These are phyloP conservation scores for Chondrus crispus DNA, from an alignment of 23 red algal genomes.

Conservation along the genomic window DNA sequence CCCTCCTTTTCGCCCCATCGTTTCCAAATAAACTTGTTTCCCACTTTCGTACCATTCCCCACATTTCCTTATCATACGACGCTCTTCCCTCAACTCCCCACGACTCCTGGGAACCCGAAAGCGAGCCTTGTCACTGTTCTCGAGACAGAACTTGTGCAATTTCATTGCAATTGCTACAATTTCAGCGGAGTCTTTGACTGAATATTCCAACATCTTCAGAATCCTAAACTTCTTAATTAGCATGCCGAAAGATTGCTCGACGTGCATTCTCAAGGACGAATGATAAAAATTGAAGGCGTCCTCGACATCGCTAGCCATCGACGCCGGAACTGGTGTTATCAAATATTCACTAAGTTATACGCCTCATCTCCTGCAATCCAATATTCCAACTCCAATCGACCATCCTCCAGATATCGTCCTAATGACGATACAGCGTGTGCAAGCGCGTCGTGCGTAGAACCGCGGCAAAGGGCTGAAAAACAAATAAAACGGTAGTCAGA, in stretches of 20 bases:
- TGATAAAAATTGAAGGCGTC: slow-evolving; percentile 24
- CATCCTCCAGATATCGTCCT: background rate
- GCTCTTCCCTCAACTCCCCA: no score
- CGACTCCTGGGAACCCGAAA: no score
- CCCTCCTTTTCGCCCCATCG: no score
- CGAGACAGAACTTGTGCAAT: background rate
- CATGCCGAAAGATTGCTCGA: background rate
- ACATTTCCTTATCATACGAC: no score
- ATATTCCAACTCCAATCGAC: no score
- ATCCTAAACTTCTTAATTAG: background rate
- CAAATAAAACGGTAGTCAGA: background rate
- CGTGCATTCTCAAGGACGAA: background rate
- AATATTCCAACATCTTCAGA: background rate
- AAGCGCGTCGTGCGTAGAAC: background rate
- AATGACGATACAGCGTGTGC: background rate
- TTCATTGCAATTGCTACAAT: background rate
- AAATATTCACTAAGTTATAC: background rate
- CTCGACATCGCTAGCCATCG: background rate
- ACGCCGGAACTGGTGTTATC: background rate
- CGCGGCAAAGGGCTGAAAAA: background rate
- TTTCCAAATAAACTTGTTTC: no score
- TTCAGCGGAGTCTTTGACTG: background rate
- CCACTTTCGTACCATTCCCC: no score
- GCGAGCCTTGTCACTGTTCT: background rate
- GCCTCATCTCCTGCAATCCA: slow-evolving; percentile 15